These are phyloP conservation scores for Circinella umbellata DNA, from an alignment of 371 early-diverging fungal species.

Conservation along the genomic window DNA sequence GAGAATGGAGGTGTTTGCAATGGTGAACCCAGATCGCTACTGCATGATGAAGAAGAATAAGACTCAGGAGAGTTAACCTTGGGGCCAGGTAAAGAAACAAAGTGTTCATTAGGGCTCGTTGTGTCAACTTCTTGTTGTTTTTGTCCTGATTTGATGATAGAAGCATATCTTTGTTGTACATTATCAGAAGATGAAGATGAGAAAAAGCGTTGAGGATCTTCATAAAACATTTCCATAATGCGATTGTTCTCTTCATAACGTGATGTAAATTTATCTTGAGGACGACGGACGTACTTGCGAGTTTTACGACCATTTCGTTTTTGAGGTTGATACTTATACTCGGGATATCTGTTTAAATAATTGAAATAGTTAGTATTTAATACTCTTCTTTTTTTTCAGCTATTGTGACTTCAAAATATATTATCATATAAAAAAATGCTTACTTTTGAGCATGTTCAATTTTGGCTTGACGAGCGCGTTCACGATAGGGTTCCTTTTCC, in stretches of 20 bases:
- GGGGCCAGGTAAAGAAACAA: too few relatives aligned
- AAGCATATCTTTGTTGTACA: too few relatives aligned
- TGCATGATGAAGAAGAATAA: background rate
- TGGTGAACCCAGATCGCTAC: conserved; percentile 1
- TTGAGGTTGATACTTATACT: conserved; percentile 28
- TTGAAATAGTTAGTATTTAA: too few relatives aligned
- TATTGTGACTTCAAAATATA: too few relatives aligned
- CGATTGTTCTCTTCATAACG: conserved; percentile 14
- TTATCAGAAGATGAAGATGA: background rate
- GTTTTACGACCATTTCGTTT: conserved; percentile 9
- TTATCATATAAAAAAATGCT: background rate
- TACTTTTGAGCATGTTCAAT: conserved; percentile 47
- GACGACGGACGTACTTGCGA: conserved; percentile 22
- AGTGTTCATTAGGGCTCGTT: too few relatives aligned
- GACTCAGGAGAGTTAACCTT: background rate
- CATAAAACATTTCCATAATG: conserved; percentile 18
- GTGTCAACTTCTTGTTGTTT: too few relatives aligned
- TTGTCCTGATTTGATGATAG: too few relatives aligned
- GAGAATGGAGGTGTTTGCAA: too few relatives aligned
- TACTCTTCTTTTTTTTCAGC: too few relatives aligned
- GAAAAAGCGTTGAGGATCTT: conserved; percentile 9
- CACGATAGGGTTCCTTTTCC: conserved; percentile 61
- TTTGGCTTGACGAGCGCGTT: conserved; percentile 62
- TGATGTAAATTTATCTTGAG: conserved; percentile 17
- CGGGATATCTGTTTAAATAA: conserved; percentile 21